These are phyloP conservation scores for Nicotiana obtusifolia DNA, from an alignment of 257 asterid species.

Conservation along the genomic window DNA sequence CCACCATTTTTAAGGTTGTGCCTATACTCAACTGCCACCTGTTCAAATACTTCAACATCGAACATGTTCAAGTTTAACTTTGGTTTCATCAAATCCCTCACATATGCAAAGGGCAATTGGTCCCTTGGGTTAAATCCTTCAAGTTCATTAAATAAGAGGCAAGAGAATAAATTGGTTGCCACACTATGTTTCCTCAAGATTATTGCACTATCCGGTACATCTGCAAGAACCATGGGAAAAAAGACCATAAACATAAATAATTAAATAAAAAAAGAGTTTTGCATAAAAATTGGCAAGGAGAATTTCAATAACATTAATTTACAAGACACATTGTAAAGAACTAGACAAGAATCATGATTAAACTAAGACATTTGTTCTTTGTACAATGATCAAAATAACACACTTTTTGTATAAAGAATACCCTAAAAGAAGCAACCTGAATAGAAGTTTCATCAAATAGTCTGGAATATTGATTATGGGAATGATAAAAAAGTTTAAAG, in stretches of 20 bases:
- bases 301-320: background rate
- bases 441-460: background rate
- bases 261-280: background rate
- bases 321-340: background rate
- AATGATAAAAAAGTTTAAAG: background rate
- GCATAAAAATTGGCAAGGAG: background rate
- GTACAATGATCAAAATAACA: background rate
- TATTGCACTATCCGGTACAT: constrained; percentile 87
- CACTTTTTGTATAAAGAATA: background rate
- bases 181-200: constrained; percentile 64
- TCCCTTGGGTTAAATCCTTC: constrained; percentile 92
- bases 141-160: constrained; percentile 82
- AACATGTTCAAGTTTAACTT: constrained; percentile 66
- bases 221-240: constrained; percentile 33
- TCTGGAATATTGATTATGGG: background rate
- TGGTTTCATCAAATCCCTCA: constrained; percentile 75
- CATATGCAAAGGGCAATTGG: constrained; percentile 78
- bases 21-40: constrained; percentile 72
- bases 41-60: constrained; percentile 84
- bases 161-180: constrained; percentile 55
- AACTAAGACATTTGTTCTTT: background rate
- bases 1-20: constrained; percentile 55
- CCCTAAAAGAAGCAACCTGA: constrained; percentile 17
- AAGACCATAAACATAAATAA: background rate
- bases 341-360: constrained; percentile 9